phyloP scores from a whole-genome alignment of 2,329 filamentous ascomycete species.

The Fusarium sp. region DNA sequence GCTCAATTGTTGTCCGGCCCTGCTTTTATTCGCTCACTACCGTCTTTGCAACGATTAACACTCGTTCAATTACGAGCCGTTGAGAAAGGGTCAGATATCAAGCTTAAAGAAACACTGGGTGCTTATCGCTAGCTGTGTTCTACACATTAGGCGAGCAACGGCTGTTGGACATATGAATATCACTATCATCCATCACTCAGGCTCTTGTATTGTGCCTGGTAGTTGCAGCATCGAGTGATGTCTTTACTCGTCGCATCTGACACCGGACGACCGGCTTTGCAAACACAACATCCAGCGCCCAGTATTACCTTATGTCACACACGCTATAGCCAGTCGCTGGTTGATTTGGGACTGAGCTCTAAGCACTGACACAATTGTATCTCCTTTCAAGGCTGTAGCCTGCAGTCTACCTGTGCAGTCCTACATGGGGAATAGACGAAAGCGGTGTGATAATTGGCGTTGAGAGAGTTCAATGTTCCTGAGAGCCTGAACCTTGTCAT shows the following conservation, averaged over 20 bases:
- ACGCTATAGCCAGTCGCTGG: conserved; percentile 1
- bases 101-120: neutral
- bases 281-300: neutral
- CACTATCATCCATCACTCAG: neutral
- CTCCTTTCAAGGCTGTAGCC: neutral
- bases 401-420: neutral
- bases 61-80: neutral
- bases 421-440: conserved; percentile 3
- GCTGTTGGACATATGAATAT: neutral
- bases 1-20: neutral
- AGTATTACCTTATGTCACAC: conserved; percentile 17
- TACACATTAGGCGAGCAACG: no score
- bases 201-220: neutral
- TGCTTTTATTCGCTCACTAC: conserved; percentile 1
- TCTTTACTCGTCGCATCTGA: neutral
- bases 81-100: neutral
- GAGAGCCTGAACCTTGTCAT: conserved; percentile 36
- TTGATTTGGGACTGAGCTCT: neutral
- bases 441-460: conserved; percentile 39
- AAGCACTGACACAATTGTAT: neutral
- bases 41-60: neutral
- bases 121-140: neutral
- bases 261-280: neutral
- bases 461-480: conserved; percentile 29
- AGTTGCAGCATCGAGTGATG: neutral